Percentiles rank a stretch among this genome's conserved stretches.
These are phyloP conservation scores for Colletotrichum tamarilloi DNA, from an alignment of 2,329 filamentous ascomycete species.

Conservation along the genomic window DNA sequence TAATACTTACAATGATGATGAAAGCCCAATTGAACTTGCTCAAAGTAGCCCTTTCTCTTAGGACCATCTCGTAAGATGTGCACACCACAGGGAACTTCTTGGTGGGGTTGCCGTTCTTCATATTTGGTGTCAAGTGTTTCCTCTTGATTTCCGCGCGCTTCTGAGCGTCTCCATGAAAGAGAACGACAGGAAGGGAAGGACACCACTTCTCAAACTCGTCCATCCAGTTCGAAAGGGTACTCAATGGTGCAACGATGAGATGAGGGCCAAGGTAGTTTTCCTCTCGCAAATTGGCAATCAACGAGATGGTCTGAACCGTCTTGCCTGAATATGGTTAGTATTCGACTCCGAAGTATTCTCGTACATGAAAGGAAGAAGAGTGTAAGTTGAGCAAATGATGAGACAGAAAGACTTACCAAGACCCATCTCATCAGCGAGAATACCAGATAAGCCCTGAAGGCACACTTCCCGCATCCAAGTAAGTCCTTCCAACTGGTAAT, in stretches of 20 bases:
- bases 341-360: conserved; percentile 13
- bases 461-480: conserved; percentile 93
- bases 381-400: neutral
- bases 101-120: conserved; percentile 68
- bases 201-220: conserved; percentile 94
- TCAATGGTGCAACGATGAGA: conserved; percentile 88
- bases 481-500: conserved; percentile 92
- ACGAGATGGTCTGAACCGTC: conserved; percentile 89
- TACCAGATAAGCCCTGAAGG: conserved; percentile 87
- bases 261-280: conserved; percentile 90
- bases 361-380: neutral
- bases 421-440: conserved; percentile 95
- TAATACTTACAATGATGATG: conserved; percentile 82
- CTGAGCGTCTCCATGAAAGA: conserved; percentile 88
- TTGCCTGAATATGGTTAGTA: conserved; percentile 67
- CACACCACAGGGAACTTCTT: conserved; percentile 89
- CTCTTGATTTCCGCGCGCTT: conserved; percentile 82
- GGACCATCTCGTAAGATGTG: conserved; percentile 95
- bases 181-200: conserved; percentile 84
- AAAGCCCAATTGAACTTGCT: conserved; percentile 94
- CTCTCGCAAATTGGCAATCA: conserved; percentile 88
- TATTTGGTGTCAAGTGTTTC: conserved; percentile 76
- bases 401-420: conserved; percentile 59
- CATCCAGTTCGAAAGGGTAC: conserved; percentile 95
- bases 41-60: conserved; percentile 86